Conservation (phyloP, 106 monocot genomes). For the Alisma plantagoaquatica region DNA sequence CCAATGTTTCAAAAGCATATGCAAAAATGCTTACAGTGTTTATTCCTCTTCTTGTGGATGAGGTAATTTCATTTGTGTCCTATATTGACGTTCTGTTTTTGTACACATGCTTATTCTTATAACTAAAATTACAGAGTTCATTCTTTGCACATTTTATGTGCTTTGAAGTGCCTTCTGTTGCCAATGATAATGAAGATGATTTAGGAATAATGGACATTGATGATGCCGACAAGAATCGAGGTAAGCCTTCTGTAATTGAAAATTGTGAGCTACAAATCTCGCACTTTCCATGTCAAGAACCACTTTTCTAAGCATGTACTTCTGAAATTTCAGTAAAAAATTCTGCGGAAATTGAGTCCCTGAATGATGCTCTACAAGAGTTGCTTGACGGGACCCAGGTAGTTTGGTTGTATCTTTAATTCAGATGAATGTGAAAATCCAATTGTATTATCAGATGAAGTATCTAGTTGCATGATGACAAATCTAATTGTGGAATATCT, state of each 20-base stretch:
- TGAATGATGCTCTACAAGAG: constrained; percentile 98
- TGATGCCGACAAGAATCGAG: constrained; percentile 85
- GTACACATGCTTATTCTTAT: background rate
- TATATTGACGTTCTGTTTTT: background rate
- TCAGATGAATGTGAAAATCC: too few species aligned
- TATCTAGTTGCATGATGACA: too few species aligned
- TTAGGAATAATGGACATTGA: constrained; percentile 76
- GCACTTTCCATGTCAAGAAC: too few species aligned
- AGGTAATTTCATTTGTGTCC: constrained; percentile 39
- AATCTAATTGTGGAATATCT: too few species aligned
- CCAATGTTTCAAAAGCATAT: constrained; percentile 95
- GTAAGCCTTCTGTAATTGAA: too few species aligned
- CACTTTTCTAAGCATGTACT: background rate
- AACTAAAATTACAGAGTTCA: constrained; percentile 51
- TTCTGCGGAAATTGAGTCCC: constrained; percentile 52
- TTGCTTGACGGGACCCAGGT: constrained; percentile 99
- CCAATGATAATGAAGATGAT: constrained; percentile 60
- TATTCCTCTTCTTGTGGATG: constrained; percentile 98
- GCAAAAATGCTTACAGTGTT: constrained; percentile 99
- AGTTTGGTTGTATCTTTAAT: too few species aligned
- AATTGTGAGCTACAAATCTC: too few species aligned
- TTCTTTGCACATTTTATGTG: constrained; percentile 99
- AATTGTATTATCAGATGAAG: too few species aligned
- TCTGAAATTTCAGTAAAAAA: constrained; percentile 31
- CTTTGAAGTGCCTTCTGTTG: constrained; percentile 96